Evolutionary conservation across 148 eudicot genomes (phyloP).

Genomic region (Silene conica): DNA sequence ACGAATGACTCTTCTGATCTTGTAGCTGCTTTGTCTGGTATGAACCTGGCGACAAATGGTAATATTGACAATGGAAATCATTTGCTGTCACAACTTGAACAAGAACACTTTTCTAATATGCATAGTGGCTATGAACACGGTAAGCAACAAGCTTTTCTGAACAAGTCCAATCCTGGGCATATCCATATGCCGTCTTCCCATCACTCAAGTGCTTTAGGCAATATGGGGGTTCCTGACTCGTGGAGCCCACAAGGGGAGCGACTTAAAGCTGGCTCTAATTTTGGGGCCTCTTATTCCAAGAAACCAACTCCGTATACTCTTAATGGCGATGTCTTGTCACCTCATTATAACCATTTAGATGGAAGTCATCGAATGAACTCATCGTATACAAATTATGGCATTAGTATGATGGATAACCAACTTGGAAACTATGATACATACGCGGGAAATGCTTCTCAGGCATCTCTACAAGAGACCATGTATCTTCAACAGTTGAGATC

Average conservation of each 20-base stretch:
- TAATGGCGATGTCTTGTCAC: conserved; percentile 32
- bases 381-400: conserved; percentile 53
- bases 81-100: conserved; percentile 44
- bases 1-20: conserved; percentile 51
- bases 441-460: conserved; percentile 29
- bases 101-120: conserved; percentile 10
- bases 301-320: conserved; percentile 39
- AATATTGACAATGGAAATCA: conserved; percentile 39
- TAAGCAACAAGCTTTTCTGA: conserved; percentile 44
- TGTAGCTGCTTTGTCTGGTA: conserved; percentile 66
- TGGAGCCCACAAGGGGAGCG: conserved; percentile 47
- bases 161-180: conserved; percentile 44
- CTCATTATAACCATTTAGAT: conserved; percentile 63
- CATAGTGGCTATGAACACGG: neutral
- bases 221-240: conserved; percentile 37
- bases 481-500: conserved; percentile 77
- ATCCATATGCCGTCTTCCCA: conserved; percentile 39
- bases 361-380: conserved; percentile 32
- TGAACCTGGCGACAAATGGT: conserved; percentile 68
- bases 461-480: conserved; percentile 52
- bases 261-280: conserved; percentile 36
- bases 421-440: conserved; percentile 42
- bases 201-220: conserved; percentile 30
- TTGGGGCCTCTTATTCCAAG: conserved; percentile 45
- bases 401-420: conserved; percentile 57